Conservation (phyloP, 805 yeast genomes). For the Lipomyces oligophaga region DNA sequence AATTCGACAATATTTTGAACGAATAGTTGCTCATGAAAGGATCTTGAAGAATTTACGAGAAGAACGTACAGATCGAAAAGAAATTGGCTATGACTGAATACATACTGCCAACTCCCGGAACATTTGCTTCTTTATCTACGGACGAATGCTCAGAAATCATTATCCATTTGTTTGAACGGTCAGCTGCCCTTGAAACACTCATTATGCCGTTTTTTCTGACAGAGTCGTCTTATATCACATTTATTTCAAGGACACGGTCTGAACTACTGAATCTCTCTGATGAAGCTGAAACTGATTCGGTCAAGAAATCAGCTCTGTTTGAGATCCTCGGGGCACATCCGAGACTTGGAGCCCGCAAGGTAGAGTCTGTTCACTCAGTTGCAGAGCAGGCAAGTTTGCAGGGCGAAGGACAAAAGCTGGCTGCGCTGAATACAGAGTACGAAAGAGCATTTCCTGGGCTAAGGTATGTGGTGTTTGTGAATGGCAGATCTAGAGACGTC, state of each 20-base stretch:
- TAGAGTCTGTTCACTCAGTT: constrained; percentile 58
- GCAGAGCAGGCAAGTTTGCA: constrained; percentile 66
- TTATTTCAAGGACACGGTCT: constrained; percentile 48
- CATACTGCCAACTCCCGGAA: constrained; percentile 22
- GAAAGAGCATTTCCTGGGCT: constrained; percentile 67
- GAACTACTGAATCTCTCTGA: constrained; percentile 39
- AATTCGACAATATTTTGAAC: no score
- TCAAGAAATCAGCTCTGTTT: constrained; percentile 32
- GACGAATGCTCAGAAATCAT: constrained; percentile 42
- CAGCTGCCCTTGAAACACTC: constrained; percentile 45
- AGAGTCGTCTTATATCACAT: constrained; percentile 33
- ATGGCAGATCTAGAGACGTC: constrained; percentile 65
- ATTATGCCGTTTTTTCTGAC: constrained; percentile 37
- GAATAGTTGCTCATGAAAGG: no score
- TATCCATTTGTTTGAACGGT: constrained; percentile 63
- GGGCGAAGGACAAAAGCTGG: constrained; percentile 48
- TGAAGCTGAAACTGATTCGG: constrained; percentile 29
- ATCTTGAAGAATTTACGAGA: no score
- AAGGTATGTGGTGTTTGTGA: constrained; percentile 83
- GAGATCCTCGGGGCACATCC: constrained; percentile 87
- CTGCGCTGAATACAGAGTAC: constrained; percentile 51
- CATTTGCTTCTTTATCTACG: constrained; percentile 12
- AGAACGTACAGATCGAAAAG: no score
- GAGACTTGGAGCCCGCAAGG: constrained; percentile 62
- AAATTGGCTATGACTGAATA: constrained; percentile 17